phyloP scores from a whole-genome alignment of 176 grass and related monocot genomes.

The barley (Hordeum vulgare) region MorexV3_pseudomolecules_assembly NC_058519.1:426965285-426965784 shows the following conservation, averaged over 20 bases:
- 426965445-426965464: background rate
- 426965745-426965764: too few species aligned
- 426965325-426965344: conserved; percentile 56
- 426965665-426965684: background rate
- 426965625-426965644: background rate
- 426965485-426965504: conserved; percentile 5
- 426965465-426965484: background rate
- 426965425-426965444: conserved; percentile 3
- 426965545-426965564: background rate
- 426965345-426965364: conserved; percentile 39
- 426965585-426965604: background rate
- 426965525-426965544: background rate
- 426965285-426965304: conserved; percentile 46
- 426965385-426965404: conserved; percentile 44
- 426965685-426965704: background rate
- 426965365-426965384: conserved; percentile 13
- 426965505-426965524: background rate
- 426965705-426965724: background rate
- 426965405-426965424: conserved; percentile 48
- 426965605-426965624: background rate
- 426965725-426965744: too few species aligned
- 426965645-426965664: background rate
- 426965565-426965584: background rate
- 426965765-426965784: too few species aligned
- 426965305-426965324: conserved; percentile 51